A percentile compares a stretch with the other conserved stretches of the same genome.
These are phyloP conservation scores for Datisca glomerata DNA, from an alignment of 306 rosid genomes.

Conservation along the genomic window DNA sequence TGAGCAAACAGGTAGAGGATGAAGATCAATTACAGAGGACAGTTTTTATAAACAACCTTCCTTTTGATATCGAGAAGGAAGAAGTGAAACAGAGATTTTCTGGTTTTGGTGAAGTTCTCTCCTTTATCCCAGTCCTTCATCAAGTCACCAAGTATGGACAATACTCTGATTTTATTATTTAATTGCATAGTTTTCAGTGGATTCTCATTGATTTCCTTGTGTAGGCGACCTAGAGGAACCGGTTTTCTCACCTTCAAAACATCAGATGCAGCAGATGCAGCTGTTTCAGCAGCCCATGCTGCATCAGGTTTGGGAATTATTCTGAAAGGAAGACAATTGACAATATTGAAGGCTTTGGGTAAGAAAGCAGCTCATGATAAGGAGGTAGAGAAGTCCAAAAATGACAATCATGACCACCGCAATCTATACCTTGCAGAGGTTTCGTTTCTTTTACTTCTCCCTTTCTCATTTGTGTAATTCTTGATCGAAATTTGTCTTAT, in stretches of 20 bases:
- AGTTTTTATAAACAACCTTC: constrained; percentile 72
- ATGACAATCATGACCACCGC: constrained; percentile 71
- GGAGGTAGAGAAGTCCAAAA: constrained; percentile 56
- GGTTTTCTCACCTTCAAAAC: constrained; percentile 89
- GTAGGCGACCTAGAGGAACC: constrained; percentile 91
- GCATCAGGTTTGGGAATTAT: constrained; percentile 59
- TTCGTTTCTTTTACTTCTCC: not conserved
- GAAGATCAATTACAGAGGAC: constrained; percentile 57
- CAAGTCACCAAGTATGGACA: constrained; percentile 70
- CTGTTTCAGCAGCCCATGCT: constrained; percentile 51
- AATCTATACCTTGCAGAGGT: constrained; percentile 86
- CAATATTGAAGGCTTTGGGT: constrained; percentile 73
- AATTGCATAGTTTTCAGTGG: not conserved
- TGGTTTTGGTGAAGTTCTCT: constrained; percentile 73
- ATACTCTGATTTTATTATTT: not conserved
- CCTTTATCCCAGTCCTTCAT: constrained; percentile 79
- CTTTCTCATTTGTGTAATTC: constrained; percentile 2
- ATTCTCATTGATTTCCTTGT: constrained; percentile 11
- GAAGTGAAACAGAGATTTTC: constrained; percentile 83
- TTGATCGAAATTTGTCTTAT: constrained; percentile 14
- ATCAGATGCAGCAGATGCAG: constrained; percentile 57
- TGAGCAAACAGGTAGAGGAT: constrained; percentile 36
- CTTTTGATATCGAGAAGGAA: constrained; percentile 57
- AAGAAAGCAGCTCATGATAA: constrained; percentile 83
- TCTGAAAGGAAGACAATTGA: constrained; percentile 74